Evolutionary conservation across 495 filamentous ascomycete species (phyloP), one percentile per base, ranked within the genome.

Genomic region (Mycothermus thermophilus): DNA sequence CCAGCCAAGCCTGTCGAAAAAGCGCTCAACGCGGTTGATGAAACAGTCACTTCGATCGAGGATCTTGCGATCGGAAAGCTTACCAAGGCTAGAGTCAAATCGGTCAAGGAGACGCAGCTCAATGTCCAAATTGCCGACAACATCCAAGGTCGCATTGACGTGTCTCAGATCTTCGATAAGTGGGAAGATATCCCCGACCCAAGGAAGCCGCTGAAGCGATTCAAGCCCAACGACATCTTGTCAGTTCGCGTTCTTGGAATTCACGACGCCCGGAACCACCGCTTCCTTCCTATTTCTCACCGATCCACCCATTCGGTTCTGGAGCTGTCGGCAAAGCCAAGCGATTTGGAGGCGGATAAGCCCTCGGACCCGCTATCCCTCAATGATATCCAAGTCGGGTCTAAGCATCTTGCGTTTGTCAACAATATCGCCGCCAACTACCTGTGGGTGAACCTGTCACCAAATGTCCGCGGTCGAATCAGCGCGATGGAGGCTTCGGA

Each of bases 121-220:
- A 94, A 95, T 45, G 83, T 96, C 13, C 73, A 79, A 39, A 67
- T 96, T 37, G 83, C 84, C 27, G 84, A 93, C 48, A 86, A 85
- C 47, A 65, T 95, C 23, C 83, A 88, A 52, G 90, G 88, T 14
- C 80, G 90, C 14, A 75, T 97, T 30, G 85, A 93, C 49, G 70
- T 88, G 0, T 90, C 88, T 8, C 83, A 94, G 47, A 50, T 86
- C 22, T 97, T 86, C 49, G 82, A 95, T 51, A 65, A 65, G 2
- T 93, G 79, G 77, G 80, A 90, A 20, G 77, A 84, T 21, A 84
- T 97, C 50, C 66, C 74, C 35, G 76, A 93, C 39, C 74, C 72
- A 24, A 93, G 87, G 53, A 60, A 72, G 30, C 90, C 90, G 2
- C 58, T 95, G 26, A 64, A 67, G 37, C 62, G 62, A 19, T 93